Evolutionary conservation across 2,329 filamentous ascomycete genomes (phyloP).

Genomic region (Aspergillus caelatus): DNA sequence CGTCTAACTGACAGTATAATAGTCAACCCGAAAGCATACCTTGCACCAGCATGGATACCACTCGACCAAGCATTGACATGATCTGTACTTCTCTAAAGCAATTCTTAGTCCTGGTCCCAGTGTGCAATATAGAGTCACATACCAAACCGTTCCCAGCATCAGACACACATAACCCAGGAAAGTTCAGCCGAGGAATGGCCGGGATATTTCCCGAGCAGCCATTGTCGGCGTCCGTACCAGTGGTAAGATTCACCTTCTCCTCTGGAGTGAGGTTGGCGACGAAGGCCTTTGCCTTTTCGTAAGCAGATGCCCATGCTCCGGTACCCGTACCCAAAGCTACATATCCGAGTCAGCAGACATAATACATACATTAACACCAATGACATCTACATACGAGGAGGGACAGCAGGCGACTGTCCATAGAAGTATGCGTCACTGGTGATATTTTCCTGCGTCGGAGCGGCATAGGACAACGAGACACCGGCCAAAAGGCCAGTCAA

Average conservation of each 20-base stretch:
- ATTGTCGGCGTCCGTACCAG: slow-evolving; percentile 25
- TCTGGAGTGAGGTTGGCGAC: slow-evolving; percentile 45
- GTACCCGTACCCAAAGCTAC: slow-evolving; percentile 28
- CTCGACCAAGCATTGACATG: slow-evolving; percentile 30
- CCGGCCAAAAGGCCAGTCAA: slow-evolving; percentile 12
- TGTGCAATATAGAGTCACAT: neutral
- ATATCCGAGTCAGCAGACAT: neutral
- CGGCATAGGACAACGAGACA: slow-evolving; percentile 14
- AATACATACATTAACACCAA: rapidly evolving
- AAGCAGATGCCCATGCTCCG: slow-evolving; percentile 40
- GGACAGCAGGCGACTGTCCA: slow-evolving; percentile 28
- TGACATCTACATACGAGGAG: slow-evolving; percentile 21
- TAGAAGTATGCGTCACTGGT: slow-evolving; percentile 27
- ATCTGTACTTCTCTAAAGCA: slow-evolving; percentile 31
- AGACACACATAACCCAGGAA: slow-evolving; percentile 44
- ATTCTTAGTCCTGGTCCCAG: neutral
- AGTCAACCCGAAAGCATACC: slow-evolving; percentile 20
- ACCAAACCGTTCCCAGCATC: slow-evolving; percentile 48
- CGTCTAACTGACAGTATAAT: too few species aligned
- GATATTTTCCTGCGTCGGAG: slow-evolving; percentile 21
- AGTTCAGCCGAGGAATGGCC: slow-evolving; percentile 33
- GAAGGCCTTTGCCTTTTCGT: slow-evolving; percentile 40
- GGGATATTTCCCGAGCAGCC: slow-evolving; percentile 38
- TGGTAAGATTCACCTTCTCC: slow-evolving; percentile 44
- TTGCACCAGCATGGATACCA: slow-evolving; percentile 28